Percentiles rank a stretch among this genome's conserved stretches.
Conservation (phyloP, 192 early-diverging fungal species). For the Haplosporangium gracile region DNA sequence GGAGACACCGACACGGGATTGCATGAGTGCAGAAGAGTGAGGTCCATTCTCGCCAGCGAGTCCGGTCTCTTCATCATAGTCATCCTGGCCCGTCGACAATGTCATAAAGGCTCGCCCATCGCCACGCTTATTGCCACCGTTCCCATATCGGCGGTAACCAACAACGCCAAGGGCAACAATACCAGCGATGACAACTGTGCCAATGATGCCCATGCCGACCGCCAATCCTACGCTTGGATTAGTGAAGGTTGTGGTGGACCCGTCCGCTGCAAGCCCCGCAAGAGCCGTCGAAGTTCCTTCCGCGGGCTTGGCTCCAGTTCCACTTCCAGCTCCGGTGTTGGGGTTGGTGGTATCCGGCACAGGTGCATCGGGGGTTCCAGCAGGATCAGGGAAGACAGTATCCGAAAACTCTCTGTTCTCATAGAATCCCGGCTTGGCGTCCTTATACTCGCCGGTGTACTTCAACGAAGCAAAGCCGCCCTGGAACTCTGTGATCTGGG, state of each 20-base stretch:
- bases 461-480: slow-evolving; percentile 27
- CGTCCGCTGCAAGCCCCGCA: not conserved
- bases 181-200: slow-evolving; percentile 17
- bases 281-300: not conserved
- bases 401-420: slow-evolving; percentile 36
- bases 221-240: slow-evolving; percentile 19
- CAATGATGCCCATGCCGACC: slow-evolving; percentile 31
- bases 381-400: slow-evolving; percentile 13
- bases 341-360: not conserved
- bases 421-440: slow-evolving; percentile 36
- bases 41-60: slow-evolving; percentile 50
- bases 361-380: not conserved
- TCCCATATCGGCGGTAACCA: slow-evolving; percentile 16
- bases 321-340: not conserved
- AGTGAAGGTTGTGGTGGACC: not conserved
- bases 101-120: slow-evolving; percentile 42
- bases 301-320: not conserved
- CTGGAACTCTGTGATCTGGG: slow-evolving; percentile 9
- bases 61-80: slow-evolving; percentile 41
- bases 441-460: slow-evolving; percentile 35
- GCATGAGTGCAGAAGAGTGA: slow-evolving; percentile 51
- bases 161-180: slow-evolving; percentile 19
- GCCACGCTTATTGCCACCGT: not conserved
- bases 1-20: slow-evolving; percentile 39
- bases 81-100: slow-evolving; percentile 23